Evolutionary conservation across 192 early-diverging fungal species (phyloP).

Genomic region (Mortierella claussenii): DNA sequence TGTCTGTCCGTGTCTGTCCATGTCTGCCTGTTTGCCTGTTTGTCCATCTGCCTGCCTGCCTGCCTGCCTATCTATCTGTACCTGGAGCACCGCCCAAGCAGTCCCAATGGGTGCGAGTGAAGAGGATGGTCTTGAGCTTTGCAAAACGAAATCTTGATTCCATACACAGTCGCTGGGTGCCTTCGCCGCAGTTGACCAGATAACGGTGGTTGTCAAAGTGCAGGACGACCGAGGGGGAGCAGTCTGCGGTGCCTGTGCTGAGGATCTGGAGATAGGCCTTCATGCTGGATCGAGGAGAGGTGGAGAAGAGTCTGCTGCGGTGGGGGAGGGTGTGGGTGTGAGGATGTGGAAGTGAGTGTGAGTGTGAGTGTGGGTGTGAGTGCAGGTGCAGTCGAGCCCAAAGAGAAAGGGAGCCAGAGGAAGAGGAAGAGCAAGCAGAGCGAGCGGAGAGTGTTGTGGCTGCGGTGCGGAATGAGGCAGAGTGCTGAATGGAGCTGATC

Average conservation of each 20-base stretch:
- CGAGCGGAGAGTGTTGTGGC: no score
- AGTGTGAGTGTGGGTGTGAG: neutral
- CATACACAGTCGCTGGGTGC: slow-evolving; percentile 85
- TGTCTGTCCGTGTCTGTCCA: no score
- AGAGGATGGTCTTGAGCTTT: slow-evolving; percentile 82
- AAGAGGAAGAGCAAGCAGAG: neutral
- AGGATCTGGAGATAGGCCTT: slow-evolving; percentile 63
- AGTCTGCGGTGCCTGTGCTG: slow-evolving; percentile 58
- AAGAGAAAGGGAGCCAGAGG: no score
- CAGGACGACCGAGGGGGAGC: slow-evolving; percentile 75
- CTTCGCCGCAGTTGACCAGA: slow-evolving; percentile 95
- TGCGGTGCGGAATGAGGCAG: no score
- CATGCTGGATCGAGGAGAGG: slow-evolving; percentile 51
- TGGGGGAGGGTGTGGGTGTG: neutral
- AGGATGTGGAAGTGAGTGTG: neutral
- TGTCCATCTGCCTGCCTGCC: no score
- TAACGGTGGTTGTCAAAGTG: slow-evolving; percentile 82
- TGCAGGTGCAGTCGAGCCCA: no score
- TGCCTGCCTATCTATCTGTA: no score
- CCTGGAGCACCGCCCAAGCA: slow-evolving; percentile 90
- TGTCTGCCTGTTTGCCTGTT: no score
- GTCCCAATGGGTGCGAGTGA: slow-evolving; percentile 88
- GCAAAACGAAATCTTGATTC: slow-evolving; percentile 78
- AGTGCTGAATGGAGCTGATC: no score
- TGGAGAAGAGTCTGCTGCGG: slow-evolving; percentile 30